Percentiles rank a stretch among this genome's conserved stretches.
phyloP scores from a whole-genome alignment of 2,329 filamentous ascomycete genomes.

The Corinectria fuckeliana region DNA sequence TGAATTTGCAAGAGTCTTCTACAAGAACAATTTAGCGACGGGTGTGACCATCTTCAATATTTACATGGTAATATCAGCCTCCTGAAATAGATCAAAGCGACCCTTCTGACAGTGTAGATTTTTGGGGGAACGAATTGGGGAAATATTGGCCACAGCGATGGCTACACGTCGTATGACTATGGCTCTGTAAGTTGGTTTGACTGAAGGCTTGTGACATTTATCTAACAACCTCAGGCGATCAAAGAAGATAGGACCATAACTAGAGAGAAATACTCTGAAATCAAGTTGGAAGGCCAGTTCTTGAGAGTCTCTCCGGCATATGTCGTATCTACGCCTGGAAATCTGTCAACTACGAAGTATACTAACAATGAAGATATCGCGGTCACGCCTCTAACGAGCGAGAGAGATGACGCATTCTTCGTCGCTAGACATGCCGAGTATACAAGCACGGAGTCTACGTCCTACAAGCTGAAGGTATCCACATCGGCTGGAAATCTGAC shows the following conservation, averaged over 20 bases:
- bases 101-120: slow-evolving; percentile 48
- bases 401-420: slow-evolving; percentile 63
- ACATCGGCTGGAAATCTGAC: slow-evolving; percentile 59
- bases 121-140: slow-evolving; percentile 87
- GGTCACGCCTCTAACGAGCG: slow-evolving; percentile 66
- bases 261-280: slow-evolving; percentile 80
- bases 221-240: slow-evolving; percentile 49
- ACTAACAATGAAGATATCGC: slow-evolving; percentile 59
- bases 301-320: slow-evolving; percentile 75
- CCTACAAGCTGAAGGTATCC: slow-evolving; percentile 68
- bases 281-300: slow-evolving; percentile 80
- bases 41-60: slow-evolving; percentile 73
- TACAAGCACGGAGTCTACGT: slow-evolving; percentile 59
- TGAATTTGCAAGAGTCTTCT: slow-evolving; percentile 80
- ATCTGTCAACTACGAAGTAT: slow-evolving; percentile 57
- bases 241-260: slow-evolving; percentile 71
- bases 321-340: slow-evolving; percentile 63
- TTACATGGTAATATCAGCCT: slow-evolving; percentile 66
- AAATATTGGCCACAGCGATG: slow-evolving; percentile 73
- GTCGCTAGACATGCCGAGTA: slow-evolving; percentile 72
- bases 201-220: accelerated
- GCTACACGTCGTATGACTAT: slow-evolving; percentile 66
- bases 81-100: accelerated
- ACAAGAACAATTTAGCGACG: slow-evolving; percentile 75
- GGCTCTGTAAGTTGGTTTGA: slow-evolving; percentile 45